phyloP scores from a whole-genome alignment of 768 basidiomycete genomes.

The Termitomyces sp. region DNA sequence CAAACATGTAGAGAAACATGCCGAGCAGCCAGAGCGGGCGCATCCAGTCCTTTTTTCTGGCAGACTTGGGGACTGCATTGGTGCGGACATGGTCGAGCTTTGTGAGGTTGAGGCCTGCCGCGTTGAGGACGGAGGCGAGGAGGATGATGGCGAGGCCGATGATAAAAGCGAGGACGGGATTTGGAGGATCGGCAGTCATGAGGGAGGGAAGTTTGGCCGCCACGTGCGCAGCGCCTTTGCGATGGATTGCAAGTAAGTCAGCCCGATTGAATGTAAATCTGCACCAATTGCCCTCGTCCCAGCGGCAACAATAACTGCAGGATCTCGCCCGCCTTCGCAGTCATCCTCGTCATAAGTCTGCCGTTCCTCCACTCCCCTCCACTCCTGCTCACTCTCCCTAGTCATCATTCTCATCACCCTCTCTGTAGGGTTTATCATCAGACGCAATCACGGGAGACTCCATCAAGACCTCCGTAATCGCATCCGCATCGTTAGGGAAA shows the following conservation, averaged over 20 bases:
- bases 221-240: not conserved
- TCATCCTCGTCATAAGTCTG: not conserved
- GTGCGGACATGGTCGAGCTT: constrained; percentile 90
- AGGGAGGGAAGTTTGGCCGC: not conserved
- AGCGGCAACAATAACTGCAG: not conserved
- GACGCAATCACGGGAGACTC: not conserved
- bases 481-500: not conserved
- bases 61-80: constrained; percentile 70
- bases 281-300: not conserved
- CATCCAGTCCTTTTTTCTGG: constrained; percentile 73
- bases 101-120: constrained; percentile 91
- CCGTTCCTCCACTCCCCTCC: too few relatives aligned
- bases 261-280: not conserved
- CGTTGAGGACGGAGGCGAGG: constrained; percentile 81
- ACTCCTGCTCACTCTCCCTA: not conserved
- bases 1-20: constrained; percentile 91
- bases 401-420: not conserved
- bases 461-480: not conserved
- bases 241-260: not conserved
- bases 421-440: not conserved
- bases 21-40: constrained; percentile 89
- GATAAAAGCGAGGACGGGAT: constrained; percentile 56
- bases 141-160: constrained; percentile 86
- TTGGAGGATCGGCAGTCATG: constrained; percentile 12
- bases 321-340: not conserved